Base-by-base conservation (phyloP, 768 basidiomycete genomes). In the Termitomyces sp. region DNA sequence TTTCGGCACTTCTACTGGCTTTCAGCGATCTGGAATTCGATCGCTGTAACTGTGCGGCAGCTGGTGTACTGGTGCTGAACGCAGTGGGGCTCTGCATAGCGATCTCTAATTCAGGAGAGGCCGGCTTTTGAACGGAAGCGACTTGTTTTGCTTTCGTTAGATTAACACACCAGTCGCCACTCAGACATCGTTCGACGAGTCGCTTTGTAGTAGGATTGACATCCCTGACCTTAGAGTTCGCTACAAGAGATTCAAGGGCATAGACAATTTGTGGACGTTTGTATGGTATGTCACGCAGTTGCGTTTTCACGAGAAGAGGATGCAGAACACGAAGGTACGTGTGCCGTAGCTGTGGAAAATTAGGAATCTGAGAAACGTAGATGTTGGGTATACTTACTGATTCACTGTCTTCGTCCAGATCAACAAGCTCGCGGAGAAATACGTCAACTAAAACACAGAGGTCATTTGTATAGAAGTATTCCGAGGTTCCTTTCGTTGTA, bases 401-500 rank as follows among this genome's bases (percentile, higher is more conserved):
- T 75, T 98, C 94, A 57, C 86, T 88, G 34, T 97, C 94, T 57
- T 98, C 94, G 61, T 94, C 94, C 19, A 99, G 72, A 68, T 99
- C 89, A 14, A 84, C 82, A 48, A 99, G 73, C 68, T 98, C 96
- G 39, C 97, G 85, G n/a, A 99, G 78, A 65, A 99, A 98, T 1
- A 99, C 97, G 64, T 99, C 97, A 12, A 99, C 93, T 14, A 99
- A 78, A 3, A 99, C 97, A 63, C 92, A 83, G 32, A 99, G 77
- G 64, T 99, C 97, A 66, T 99, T 99, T 16, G 94, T 98, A 72
- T 97, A 99, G 66, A 99, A 98, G 69, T 93, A 98, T 68, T 98
- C 94, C 5, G 88, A 86, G 11, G 94, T 94, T 32, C 88, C 92
- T 59, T 87, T 86, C 2, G 92, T 97, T 16, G 94, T 96, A 69